Base-by-base conservation (phyloP, 2,329 filamentous ascomycete genomes). In the Graphiopsis chlorocephala region DNA sequence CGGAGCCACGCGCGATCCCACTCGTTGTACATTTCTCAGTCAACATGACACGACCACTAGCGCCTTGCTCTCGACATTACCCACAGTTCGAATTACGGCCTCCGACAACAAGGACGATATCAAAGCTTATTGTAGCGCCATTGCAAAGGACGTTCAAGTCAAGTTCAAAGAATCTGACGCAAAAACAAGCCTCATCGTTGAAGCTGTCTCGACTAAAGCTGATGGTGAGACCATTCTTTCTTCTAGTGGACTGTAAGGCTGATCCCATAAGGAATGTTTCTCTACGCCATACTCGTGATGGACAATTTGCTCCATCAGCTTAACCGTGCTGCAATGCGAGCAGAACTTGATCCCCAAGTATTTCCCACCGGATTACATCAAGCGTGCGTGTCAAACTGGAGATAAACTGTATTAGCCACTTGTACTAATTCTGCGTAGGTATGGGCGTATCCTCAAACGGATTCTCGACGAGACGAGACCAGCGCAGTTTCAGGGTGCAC, bases 281-380 rank as follows among this genome's bases (percentile, higher is more conserved):
- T 67, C 6, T 65, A 61, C 47, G 66, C 66, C 10, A 53, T n/a
- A n/a, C 42, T 67, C 14, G 64, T 67, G 4, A 67, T 67, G 64
- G 38, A 65, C 11, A 65, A 67, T 52, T 29, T 67, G 1, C 25
- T 25, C 2, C 17, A 52, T 2, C 66, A 67, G 35, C 17, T 25
- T 12, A 50, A 26, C 26, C 52, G 33, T 35, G 15, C 38, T 31
- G 47, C 59, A 8, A 20, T 66, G 6, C 10, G 15, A 8, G 38
- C 12, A 0, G 65, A 64, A 29, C 17, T 64, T 33, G 50, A 47
- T 25, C 25, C 23, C 2, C 14, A 17, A n/a, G 25, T 38, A 14
- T 61, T 67, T 14, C 64, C 66, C 1, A 12, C 14, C 10, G 56
- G 47, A 4, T 35, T 67, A 15, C 23, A 64, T 12, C 59, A 65